These are phyloP conservation scores for Bolboschoenus planiculmis DNA, from an alignment of 176 grass and related monocot species.

Conservation along the genomic window DNA sequence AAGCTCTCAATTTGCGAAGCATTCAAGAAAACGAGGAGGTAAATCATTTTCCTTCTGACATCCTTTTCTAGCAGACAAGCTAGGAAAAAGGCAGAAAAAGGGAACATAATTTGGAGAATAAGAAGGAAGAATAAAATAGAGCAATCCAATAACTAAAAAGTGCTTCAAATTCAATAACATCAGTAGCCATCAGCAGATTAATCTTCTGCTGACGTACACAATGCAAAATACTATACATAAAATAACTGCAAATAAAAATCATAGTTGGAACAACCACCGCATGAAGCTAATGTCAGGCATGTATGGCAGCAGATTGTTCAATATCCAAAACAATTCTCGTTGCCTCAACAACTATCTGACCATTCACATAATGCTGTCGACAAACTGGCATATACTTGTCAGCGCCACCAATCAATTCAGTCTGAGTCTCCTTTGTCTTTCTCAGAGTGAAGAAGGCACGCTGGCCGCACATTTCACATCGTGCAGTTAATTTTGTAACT, in stretches of 20 bases:
- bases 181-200: neutral
- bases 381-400: conserved; percentile 94
- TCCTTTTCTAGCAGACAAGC: neutral
- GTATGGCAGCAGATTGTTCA: conserved; percentile 32
- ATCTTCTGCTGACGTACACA: neutral
- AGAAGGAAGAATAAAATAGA: neutral
- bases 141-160: neutral
- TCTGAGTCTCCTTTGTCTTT: conserved; percentile 78
- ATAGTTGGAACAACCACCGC: neutral
- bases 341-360: conserved; percentile 55
- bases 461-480: conserved; percentile 60
- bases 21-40: neutral
- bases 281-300: conserved; percentile 31
- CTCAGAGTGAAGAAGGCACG: conserved; percentile 82
- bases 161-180: neutral
- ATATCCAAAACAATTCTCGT: conserved; percentile 63
- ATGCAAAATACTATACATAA: neutral
- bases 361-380: conserved; percentile 76
- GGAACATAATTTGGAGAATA: neutral
- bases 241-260: neutral
- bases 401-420: conserved; percentile 75
- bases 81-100: neutral
- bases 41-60: neutral
- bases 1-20: neutral
- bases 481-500: conserved; percentile 75